Evolutionary conservation across 768 basidiomycete species (phyloP), one percentile per base, ranked within the genome.

Genomic region (Trametes meyenii): DNA sequence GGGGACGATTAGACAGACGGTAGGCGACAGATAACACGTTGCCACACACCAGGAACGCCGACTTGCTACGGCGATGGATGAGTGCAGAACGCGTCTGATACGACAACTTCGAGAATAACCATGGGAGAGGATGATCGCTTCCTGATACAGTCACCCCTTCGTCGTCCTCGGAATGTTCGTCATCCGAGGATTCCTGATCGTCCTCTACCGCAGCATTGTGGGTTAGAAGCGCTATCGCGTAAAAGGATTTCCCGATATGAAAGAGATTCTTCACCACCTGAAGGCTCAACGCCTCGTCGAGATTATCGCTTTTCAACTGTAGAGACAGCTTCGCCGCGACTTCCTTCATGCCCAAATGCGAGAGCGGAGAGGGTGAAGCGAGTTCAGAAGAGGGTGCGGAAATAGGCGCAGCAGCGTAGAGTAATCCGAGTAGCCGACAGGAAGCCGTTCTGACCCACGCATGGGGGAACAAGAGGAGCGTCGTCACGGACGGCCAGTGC

Each of bases 41-140:
- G 11, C 16, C 13, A 71, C 83, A 55, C 70, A 88, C 88, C 50
- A 71, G 70, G 21, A 73, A 73, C 14, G 71, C 71, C 7, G 82
- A 74, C 58, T 79, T 81, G 65, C 83, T 89, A 26, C 87, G 78
- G 50, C 90, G 82, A 6, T 82, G 81, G 58, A 92, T 88, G 68
- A 90, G 85, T 5, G 89, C 87, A 5, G 89, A 88, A 36, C 86
- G 84, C 11, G 88, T 83, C 70, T 95, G 90, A 73, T 91, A 96
- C 0, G 96, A 98, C 19, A 98, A 77, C 70, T 91, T 91, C 23
- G 94, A 95, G 79, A 98, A 98, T 36, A 99, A 75, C 95, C 96
- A 98, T 0, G 92, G 84, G 2, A 98, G 77, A 0, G 88, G 88
- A 66, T 88, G 64, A n/a, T 68, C 50, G 58, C 62, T 38, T 66